A percentile compares a stretch with the other conserved stretches of the same genome.
phyloP scores from a whole-genome alignment of 2,329 filamentous ascomycete genomes.

The Dactylellina cionopaga region DNA sequence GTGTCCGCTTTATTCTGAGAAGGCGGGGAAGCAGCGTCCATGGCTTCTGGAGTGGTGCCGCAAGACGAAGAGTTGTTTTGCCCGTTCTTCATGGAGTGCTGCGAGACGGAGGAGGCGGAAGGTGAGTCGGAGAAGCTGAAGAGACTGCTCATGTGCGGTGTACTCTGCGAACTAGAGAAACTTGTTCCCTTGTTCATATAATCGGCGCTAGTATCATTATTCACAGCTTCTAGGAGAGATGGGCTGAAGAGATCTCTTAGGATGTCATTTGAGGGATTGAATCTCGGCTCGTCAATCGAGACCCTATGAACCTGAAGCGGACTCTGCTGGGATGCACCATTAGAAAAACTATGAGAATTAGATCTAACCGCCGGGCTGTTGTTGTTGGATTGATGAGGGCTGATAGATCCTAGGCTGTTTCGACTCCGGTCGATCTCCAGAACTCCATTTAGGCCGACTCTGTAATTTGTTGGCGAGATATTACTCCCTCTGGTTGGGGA shows the following conservation, averaged over 20 bases:
- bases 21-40: slow-evolving; percentile 53
- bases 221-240: slow-evolving; percentile 64
- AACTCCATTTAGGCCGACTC: slow-evolving; percentile 38
- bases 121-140: slow-evolving; percentile 63
- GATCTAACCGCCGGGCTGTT: slow-evolving; percentile 60
- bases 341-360: slow-evolving; percentile 60
- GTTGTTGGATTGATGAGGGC: slow-evolving; percentile 50
- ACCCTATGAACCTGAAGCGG: slow-evolving; percentile 47
- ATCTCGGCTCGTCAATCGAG: slow-evolving; percentile 46
- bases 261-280: slow-evolving; percentile 47
- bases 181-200: slow-evolving; percentile 61
- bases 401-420: slow-evolving; percentile 28
- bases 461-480: slow-evolving; percentile 44
- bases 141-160: slow-evolving; percentile 55
- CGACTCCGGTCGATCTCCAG: slow-evolving; percentile 41
- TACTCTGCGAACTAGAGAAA: slow-evolving; percentile 60
- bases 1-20: slow-evolving; percentile 40
- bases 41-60: slow-evolving; percentile 57
- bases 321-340: slow-evolving; percentile 50
- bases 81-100: slow-evolving; percentile 57
- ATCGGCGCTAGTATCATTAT: slow-evolving; percentile 61
- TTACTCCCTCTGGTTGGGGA: slow-evolving; percentile 36
- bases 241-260: slow-evolving; percentile 69
- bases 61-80: slow-evolving; percentile 56
- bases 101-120: slow-evolving; percentile 66